Evolutionary conservation across 768 basidiomycete genomes (phyloP).

Genomic region (Leucogyrophana mollusca): DNA sequence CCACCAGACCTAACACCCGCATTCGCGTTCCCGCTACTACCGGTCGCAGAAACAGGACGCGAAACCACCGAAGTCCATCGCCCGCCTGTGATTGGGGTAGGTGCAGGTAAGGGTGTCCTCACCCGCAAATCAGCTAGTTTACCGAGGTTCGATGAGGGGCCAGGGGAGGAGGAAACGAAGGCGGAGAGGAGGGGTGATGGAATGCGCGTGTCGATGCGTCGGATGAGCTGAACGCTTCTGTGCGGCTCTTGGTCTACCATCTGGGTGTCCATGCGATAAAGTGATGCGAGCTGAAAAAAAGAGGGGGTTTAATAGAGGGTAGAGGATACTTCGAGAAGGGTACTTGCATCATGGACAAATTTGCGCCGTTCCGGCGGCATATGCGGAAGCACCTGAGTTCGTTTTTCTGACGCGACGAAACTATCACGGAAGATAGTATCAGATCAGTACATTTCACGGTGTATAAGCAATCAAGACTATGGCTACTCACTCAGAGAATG

Average conservation of each 20-base stretch:
- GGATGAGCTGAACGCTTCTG: conserved; percentile 78
- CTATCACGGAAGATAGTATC: conserved; percentile 32
- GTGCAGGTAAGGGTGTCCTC: conserved; percentile 10
- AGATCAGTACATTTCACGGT: conserved; percentile 1
- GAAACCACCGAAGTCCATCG: conserved; percentile 19
- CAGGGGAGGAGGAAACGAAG: conserved; percentile 29
- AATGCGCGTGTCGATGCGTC: conserved; percentile 79
- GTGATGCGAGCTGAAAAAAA: conserved; percentile 56
- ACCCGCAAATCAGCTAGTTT: conserved; percentile 58
- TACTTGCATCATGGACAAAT: conserved; percentile 75
- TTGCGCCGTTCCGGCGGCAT: conserved; percentile 80
- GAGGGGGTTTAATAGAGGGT: conserved; percentile 3
- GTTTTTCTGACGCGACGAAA: conserved; percentile 68
- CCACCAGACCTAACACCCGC: conserved; percentile 7
- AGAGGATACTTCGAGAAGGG: not conserved
- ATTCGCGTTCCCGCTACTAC: conserved; percentile 13
- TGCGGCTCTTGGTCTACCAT: conserved; percentile 92
- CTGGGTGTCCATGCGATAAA: conserved; percentile 82
- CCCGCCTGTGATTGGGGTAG: conserved; percentile 7
- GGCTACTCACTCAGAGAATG: conserved; percentile 71
- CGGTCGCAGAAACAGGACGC: conserved; percentile 9
- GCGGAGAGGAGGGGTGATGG: conserved; percentile 70
- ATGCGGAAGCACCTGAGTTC: conserved; percentile 70
- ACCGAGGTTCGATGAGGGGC: conserved; percentile 49
- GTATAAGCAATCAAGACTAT: conserved; percentile 17